Evolutionary conservation across 2,329 filamentous ascomycete genomes (phyloP).

Genomic region (Beauveria sp.): DNA sequence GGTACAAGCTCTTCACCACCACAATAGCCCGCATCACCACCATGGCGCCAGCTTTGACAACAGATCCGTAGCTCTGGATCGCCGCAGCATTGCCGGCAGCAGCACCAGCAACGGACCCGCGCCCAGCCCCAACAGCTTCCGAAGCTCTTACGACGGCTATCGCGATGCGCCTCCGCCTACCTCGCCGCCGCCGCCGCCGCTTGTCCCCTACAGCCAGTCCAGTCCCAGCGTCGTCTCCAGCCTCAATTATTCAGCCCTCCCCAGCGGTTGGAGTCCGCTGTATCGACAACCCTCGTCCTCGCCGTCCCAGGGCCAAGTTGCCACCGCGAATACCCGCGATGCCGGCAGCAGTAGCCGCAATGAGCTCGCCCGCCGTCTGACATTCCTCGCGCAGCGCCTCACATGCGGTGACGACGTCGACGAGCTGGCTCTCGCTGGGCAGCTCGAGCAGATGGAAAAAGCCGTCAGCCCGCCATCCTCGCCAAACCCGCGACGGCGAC

Average conservation of each 20-base stretch:
- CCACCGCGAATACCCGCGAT: background rate
- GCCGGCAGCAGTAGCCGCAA: constrained; percentile 24
- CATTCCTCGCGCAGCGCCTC: constrained; percentile 31
- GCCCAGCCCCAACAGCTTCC: constrained; percentile 4
- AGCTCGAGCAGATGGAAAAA: constrained; percentile 32
- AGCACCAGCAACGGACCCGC: constrained; percentile 2
- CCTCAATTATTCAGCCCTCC: constrained; percentile 3
- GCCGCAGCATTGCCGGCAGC: constrained; percentile 7
- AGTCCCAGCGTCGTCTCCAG: constrained; percentile 13
- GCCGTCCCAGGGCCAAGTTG: constrained; percentile 1
- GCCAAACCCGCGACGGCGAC: constrained; percentile 3
- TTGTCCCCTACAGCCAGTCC: background rate
- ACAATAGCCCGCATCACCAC: background rate
- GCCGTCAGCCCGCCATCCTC: constrained; percentile 12
- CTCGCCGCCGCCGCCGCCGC: background rate
- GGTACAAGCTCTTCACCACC: constrained; percentile 3
- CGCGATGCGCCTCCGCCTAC: background rate
- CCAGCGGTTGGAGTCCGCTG: constrained; percentile 10
- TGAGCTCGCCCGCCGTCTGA: constrained; percentile 35
- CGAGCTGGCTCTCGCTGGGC: constrained; percentile 27
- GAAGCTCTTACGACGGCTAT: constrained; percentile 3
- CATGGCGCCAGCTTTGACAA: background rate
- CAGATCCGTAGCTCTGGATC: constrained; percentile 7
- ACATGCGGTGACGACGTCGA: constrained; percentile 26
- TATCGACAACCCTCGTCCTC: background rate